Percentiles rank a stretch among this genome's conserved stretches.
phyloP scores from a whole-genome alignment of 495 filamentous ascomycete species.

The Trichoderma asperelloides region DNA sequence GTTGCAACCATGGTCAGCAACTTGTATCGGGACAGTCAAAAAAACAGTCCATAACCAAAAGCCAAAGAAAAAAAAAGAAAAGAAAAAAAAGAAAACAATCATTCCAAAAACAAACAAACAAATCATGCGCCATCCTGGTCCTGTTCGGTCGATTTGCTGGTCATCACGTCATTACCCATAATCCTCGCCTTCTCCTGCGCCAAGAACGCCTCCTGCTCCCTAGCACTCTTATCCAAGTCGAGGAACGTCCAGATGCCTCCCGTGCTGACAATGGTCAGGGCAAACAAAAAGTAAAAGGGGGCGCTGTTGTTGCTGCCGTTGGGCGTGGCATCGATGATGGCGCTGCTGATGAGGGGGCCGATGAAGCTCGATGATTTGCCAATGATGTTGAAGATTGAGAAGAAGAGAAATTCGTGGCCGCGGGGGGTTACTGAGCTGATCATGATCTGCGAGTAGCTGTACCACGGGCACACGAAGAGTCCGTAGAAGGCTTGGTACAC shows the following conservation, averaged over 20 bases:
- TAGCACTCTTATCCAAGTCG: constrained; percentile 50
- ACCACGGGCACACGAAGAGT: constrained; percentile 59
- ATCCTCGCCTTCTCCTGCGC: constrained; percentile 28
- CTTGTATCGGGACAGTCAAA: background rate
- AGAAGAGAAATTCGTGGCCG: constrained; percentile 59
- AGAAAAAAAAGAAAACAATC: background rate
- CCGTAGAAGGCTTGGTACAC: constrained; percentile 57
- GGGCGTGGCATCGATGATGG: constrained; percentile 55
- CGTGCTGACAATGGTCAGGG: constrained; percentile 47
- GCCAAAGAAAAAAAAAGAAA: background rate
- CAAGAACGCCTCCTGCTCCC: constrained; percentile 47
- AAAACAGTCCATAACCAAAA: background rate
- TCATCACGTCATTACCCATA: constrained; percentile 9
- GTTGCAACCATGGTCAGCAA: background rate
- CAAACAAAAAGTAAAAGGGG: constrained; percentile 54
- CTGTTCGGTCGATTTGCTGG: constrained; percentile 1
- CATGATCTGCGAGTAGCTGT: constrained; percentile 60
- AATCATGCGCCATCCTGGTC: background rate
- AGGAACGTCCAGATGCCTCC: constrained; percentile 40
- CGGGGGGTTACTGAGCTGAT: constrained; percentile 57
- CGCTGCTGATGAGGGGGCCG: constrained; percentile 17
- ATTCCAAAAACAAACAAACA: background rate
- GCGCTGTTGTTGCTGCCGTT: constrained; percentile 40
- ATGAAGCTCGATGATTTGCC: constrained; percentile 12
- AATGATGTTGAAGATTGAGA: constrained; percentile 46